phyloP scores from a whole-genome alignment of 1,284 basidiomycete genomes.

The Cryptococcus sp. region DNA sequence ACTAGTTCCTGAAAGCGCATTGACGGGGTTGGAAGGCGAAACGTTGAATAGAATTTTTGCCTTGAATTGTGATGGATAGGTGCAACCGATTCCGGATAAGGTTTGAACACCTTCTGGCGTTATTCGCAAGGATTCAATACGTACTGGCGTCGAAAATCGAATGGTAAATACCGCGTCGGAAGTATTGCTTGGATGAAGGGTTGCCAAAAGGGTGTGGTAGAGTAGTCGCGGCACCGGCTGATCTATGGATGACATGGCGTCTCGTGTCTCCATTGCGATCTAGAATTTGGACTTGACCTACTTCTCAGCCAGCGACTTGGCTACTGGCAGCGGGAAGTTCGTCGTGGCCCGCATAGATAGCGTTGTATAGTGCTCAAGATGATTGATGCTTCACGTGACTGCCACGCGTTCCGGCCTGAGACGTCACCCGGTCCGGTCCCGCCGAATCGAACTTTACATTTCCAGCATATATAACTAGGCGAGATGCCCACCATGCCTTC shows the following conservation, averaged over 20 bases:
- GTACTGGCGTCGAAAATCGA: slow-evolving; percentile 1
- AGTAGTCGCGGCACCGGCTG: neutral
- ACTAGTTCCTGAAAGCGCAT: slow-evolving; percentile 1
- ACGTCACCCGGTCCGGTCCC: neutral
- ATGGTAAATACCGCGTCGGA: neutral
- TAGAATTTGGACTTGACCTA: too few relatives aligned
- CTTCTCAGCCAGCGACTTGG: too few relatives aligned
- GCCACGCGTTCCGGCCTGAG: too few relatives aligned
- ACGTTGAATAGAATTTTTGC: slow-evolving; percentile 4
- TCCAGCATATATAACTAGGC: neutral
- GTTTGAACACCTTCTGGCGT: slow-evolving; percentile 6
- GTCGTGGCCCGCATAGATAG: too few relatives aligned
- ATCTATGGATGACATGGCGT: too few relatives aligned
- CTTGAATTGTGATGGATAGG: neutral
- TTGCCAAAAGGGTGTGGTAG: neutral
- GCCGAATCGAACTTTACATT: neutral
- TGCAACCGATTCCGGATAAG: neutral
- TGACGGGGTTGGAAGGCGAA: slow-evolving; percentile 3
- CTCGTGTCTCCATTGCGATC: too few relatives aligned
- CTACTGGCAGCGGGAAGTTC: too few relatives aligned
- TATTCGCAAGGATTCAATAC: slow-evolving; percentile 2
- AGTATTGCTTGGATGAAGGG: neutral
- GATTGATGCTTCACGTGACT: too few relatives aligned
- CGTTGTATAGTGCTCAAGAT: too few relatives aligned
- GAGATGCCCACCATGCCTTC: neutral